Conservation (phyloP, 768 basidiomycete genomes). For the Mrakia hoshinonis region DNA sequence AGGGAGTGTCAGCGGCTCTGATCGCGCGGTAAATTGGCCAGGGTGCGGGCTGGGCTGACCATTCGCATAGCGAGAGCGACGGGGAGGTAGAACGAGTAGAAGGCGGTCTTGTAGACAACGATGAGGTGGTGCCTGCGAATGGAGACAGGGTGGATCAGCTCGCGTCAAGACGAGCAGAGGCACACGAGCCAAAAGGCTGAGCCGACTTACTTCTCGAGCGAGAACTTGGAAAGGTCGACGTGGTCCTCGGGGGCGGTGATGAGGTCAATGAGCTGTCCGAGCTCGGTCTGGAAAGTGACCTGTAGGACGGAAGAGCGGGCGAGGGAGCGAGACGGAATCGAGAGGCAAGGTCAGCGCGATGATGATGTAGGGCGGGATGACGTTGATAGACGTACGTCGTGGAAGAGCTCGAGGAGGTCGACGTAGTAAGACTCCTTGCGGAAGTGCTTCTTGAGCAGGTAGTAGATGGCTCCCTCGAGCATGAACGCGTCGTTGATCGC, state of each 20-base stretch:
- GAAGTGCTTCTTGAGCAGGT: conserved; percentile 79
- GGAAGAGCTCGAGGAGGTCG: conserved; percentile 82
- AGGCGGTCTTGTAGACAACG: conserved; percentile 94
- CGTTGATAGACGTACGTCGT: conserved; percentile 51
- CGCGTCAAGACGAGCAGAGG: neutral
- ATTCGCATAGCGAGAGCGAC: conserved; percentile 88
- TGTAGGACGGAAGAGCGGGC: conserved; percentile 31
- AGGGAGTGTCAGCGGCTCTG: neutral
- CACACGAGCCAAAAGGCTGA: neutral
- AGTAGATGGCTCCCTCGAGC: conserved; percentile 90
- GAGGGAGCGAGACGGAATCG: neutral
- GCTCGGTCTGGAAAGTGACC: conserved; percentile 79
- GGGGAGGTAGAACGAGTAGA: conserved; percentile 97
- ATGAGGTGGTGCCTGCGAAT: conserved; percentile 69
- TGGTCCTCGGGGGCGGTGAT: conserved; percentile 87
- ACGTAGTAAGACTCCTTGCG: conserved; percentile 69
- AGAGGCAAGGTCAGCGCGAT: neutral
- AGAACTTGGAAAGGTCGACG: conserved; percentile 82
- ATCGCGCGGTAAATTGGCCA: neutral
- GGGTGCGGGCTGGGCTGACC: conserved; percentile 32
- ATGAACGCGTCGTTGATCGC: conserved; percentile 96
- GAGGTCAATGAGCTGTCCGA: conserved; percentile 91
- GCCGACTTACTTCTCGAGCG: conserved; percentile 59
- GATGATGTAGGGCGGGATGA: neutral
- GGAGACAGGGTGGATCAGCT: neutral